phyloP scores from a whole-genome alignment of 2,329 filamentous ascomycete species.

The Exophiala phaeomuriformis region DNA sequence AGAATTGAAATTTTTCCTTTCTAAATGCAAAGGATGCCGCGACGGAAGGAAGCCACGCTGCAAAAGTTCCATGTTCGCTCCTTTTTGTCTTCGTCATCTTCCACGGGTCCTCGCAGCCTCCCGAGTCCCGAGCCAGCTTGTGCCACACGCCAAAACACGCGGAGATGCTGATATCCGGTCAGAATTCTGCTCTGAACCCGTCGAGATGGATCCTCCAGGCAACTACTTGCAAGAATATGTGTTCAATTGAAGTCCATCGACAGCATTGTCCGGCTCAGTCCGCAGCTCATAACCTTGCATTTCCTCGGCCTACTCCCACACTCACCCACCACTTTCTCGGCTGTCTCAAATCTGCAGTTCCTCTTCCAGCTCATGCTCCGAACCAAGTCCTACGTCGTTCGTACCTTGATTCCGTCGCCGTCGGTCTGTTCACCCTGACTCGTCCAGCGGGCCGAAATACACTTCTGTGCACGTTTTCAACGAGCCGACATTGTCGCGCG shows the following conservation, averaged over 20 bases:
- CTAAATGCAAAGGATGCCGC: background rate
- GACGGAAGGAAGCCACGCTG: background rate
- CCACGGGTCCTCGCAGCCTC: constrained; percentile 11
- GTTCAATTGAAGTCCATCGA: background rate
- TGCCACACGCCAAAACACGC: constrained; percentile 6
- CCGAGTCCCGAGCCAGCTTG: constrained; percentile 5
- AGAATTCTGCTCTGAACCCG: background rate
- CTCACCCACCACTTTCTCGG: background rate
- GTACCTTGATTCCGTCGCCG: constrained; percentile 14
- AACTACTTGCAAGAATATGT: background rate
- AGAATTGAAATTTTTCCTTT: constrained; percentile 4
- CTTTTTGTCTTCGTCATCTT: background rate
- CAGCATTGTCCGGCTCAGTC: constrained; percentile 3
- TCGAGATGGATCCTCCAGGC: background rate
- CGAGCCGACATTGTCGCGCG: no score
- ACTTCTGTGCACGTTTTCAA: background rate
- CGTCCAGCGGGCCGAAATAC: constrained; percentile 10
- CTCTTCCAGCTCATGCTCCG: constrained; percentile 2
- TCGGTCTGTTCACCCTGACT: constrained; percentile 13
- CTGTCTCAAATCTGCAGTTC: background rate
- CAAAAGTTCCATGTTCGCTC: background rate
- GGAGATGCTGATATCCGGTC: constrained; percentile 6
- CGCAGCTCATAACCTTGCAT: background rate
- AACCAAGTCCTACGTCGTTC: constrained; percentile 17
- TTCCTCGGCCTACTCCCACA: background rate